Base-by-base conservation (phyloP, 805 yeast genomes). In the Metschnikowia rubicola region DNA sequence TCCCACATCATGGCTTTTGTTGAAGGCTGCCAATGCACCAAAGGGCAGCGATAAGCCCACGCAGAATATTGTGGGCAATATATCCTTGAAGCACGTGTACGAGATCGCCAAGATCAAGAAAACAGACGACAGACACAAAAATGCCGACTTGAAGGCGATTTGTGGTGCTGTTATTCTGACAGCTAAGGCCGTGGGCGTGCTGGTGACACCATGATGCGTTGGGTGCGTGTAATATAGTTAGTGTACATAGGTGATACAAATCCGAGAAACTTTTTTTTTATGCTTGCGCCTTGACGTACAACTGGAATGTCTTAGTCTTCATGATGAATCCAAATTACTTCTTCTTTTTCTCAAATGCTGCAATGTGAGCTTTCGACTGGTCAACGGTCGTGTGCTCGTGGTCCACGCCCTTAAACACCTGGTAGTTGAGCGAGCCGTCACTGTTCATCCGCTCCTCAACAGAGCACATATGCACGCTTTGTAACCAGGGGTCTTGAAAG, bases 51-150 rank as follows among this genome's bases (percentile, higher is more conserved):
- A 81, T 21, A 76, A 74, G 51, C 78, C 84, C 13, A 84, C 87
- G 10, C 68, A 68, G 8, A 68, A 67, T n/a, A 55, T 52, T 19
- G 83, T 82, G 13, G 97, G 97, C 17, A 67, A 72, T 43, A 62
- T 79, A 35, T 81, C 91, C 13, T 75, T 94, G 59, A 94, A 94
- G 66, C 98, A 94, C 64, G 78, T 90, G 29, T 94, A 88, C 63
- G 98, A 92, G 70, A 87, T 94, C 58, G 98, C 99, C 33, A 86
- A 89, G 70, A 85, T 94, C 56, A 94, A 94, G 71, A 81, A 90
- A 65, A 85, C 84, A 1, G 99, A 94, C 66, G 83, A 81, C 2
- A 79, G 85, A 58, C 96, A 90, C 66, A 77, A 82, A 45, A 75
- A 78, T 43, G 68, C 85, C 47, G 87, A 84, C 17, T 64, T 92